Base-by-base conservation (phyloP, 2,329 filamentous ascomycete species). In the Macrophomina pseudophaseolina region DNA sequence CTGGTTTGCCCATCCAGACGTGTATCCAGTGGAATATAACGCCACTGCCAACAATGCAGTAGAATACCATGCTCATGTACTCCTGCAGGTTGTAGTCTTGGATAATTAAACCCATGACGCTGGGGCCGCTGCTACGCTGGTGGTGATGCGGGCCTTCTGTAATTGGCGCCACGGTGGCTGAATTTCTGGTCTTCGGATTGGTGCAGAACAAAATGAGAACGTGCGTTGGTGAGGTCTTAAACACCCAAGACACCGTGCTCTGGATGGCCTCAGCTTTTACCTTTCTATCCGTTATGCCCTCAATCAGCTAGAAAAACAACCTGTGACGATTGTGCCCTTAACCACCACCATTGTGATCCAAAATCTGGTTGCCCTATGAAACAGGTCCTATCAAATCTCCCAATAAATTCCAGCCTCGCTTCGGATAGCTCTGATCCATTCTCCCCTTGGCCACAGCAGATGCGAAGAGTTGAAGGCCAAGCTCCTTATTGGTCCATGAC, bases 1-100 rank as follows among this genome's bases (percentile, higher is more conserved):
- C 65, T 18, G 65, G 65, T 63, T 56, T 66, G 12, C 65, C 65
- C 8, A 66, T 12, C 65, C 65, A 66, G 28, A 66, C 65, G 18
- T 66, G 65, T 23, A 66, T 32, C 65, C 65, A 66, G 18, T 66
- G 65, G 30, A 63, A 51, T 11, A 66, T 49, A 30, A 66, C 48
- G 5, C 65, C 65, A 14, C 32, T 48, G 16, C 56, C 49, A 9
- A 66, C 56, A 5, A 66, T 42, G 56, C 56, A 62, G 40, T 66
- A 66, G 40, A 66, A 66, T 14, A 35, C 65, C 56, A 66, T 66
- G 9, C 38, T 48, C 33, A 66, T 62, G 49, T 63, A 54, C n/a
- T 66, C 65, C 49, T 62, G 65, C 28, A 62, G 28, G n/a, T 35
- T 63, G 56, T 30, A 63, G 5, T 66, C 58, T 56, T 66, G 40